Evolutionary conservation across 2,329 filamentous ascomycete genomes (phyloP).

Genomic region (Daldinia eschscholtzii): DNA sequence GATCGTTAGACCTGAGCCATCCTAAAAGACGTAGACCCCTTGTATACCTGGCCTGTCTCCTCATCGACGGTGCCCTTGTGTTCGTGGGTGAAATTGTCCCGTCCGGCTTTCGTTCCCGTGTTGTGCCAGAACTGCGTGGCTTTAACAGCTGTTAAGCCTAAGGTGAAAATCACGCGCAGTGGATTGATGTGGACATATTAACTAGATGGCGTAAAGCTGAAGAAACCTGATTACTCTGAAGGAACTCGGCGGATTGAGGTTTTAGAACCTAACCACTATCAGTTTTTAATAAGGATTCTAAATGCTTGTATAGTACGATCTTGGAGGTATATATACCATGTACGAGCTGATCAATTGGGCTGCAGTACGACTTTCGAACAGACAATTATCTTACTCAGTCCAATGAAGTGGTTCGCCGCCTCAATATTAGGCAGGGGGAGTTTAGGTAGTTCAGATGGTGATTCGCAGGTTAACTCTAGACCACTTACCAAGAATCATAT

Average conservation of each 20-base stretch:
- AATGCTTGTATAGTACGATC: conserved; percentile 12
- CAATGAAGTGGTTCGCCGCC: background rate
- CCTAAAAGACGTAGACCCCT: conserved; percentile 57
- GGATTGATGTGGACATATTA: conserved; percentile 25
- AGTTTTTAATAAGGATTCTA: background rate
- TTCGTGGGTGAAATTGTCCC: conserved; percentile 57
- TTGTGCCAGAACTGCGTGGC: conserved; percentile 59
- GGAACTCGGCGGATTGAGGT: background rate
- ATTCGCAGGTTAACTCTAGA: background rate
- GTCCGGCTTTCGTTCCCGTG: conserved; percentile 57
- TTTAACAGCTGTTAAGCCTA: conserved; percentile 45
- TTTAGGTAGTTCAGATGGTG: background rate
- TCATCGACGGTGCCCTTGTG: conserved; percentile 58
- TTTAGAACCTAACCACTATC: too few relatives aligned
- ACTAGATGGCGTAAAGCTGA: background rate
- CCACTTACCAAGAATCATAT: background rate
- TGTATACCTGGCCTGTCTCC: conserved; percentile 58
- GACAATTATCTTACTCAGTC: background rate
- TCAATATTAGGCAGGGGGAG: background rate
- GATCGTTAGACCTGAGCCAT: conserved; percentile 61
- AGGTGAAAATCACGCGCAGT: conserved; percentile 38
- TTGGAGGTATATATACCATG: conserved; percentile 11
- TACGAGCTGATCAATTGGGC: conserved; percentile 30
- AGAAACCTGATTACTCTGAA: background rate
- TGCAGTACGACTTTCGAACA: background rate